Conservation (phyloP, 495 filamentous ascomycete species). For the Endocarpon pusillum region DNA sequence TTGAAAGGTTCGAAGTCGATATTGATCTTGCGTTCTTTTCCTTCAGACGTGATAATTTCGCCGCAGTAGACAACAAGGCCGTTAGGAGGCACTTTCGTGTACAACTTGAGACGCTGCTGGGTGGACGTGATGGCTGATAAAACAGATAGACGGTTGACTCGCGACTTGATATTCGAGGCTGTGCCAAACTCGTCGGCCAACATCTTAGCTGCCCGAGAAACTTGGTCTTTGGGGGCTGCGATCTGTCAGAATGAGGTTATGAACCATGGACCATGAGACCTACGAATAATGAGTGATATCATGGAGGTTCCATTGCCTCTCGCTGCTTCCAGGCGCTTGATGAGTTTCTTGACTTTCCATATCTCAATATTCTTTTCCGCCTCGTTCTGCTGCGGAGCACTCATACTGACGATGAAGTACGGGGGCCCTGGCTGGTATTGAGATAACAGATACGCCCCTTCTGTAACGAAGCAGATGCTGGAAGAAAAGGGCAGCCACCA, state of each 20-base stretch:
- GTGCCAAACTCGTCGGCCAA: conserved; percentile 99
- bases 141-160: conserved; percentile 94
- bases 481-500: no score
- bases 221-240: conserved; percentile 88
- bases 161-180: conserved; percentile 97
- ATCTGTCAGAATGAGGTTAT: neutral
- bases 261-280: conserved; percentile 14
- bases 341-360: conserved; percentile 92
- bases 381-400: conserved; percentile 72
- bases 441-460: no score
- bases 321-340: conserved; percentile 85
- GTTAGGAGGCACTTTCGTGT: conserved; percentile 95
- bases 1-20: conserved; percentile 99
- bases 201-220: conserved; percentile 95
- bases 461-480: no score
- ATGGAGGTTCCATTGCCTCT: conserved; percentile 93
- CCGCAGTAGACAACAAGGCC: conserved; percentile 96
- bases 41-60: conserved; percentile 98
- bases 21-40: conserved; percentile 98
- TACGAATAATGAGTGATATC: conserved; percentile 98
- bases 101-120: conserved; percentile 94
- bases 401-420: conserved; percentile 49
- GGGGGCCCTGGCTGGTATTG: no score
- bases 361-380: conserved; percentile 91
- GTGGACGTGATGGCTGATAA: conserved; percentile 96